phyloP scores from a whole-genome alignment of 176 grass and related monocot species.

The Paspalum vaginatum region DNA sequence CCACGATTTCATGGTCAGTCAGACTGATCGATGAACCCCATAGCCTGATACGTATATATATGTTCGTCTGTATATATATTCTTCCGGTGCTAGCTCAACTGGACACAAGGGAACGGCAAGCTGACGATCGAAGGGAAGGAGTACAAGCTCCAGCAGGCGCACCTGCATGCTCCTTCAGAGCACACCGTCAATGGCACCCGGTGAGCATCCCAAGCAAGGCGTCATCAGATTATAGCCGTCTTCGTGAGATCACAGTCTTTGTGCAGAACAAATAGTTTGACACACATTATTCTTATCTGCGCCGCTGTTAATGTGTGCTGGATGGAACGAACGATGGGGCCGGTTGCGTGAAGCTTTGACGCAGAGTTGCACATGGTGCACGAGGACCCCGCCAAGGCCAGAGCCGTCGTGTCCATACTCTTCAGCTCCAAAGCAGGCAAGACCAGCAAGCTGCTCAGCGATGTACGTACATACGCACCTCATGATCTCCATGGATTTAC shows the following conservation, averaged over 20 bases:
- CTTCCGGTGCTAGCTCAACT: slow-evolving; percentile 49
- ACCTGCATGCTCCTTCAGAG: slow-evolving; percentile 81
- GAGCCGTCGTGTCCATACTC: slow-evolving; percentile 64
- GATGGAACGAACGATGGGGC: not conserved
- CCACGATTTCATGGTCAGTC: slow-evolving; percentile 63
- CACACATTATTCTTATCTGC: not conserved
- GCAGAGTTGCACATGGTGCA: slow-evolving; percentile 79
- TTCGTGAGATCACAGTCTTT: no score
- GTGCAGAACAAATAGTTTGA: not conserved
- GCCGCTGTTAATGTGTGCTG: not conserved
- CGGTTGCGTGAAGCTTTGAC: slow-evolving; percentile 34
- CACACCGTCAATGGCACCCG: slow-evolving; percentile 69
- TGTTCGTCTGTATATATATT: not conserved
- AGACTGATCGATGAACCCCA: no score
- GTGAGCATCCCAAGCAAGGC: slow-evolving; percentile 22
- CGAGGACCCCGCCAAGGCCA: slow-evolving; percentile 42
- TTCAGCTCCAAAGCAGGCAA: slow-evolving; percentile 39
- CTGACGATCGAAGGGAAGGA: slow-evolving; percentile 46
- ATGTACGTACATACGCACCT: slow-evolving; percentile 30
- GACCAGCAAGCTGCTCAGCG: slow-evolving; percentile 33
- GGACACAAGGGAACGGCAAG: slow-evolving; percentile 49
- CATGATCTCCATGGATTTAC: not conserved
- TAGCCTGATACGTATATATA: not conserved
- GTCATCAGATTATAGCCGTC: not conserved
- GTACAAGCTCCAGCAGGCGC: slow-evolving; percentile 61